phyloP scores from a whole-genome alignment of 176 grass and related monocot genomes.

The Oryza punctata region DNA sequence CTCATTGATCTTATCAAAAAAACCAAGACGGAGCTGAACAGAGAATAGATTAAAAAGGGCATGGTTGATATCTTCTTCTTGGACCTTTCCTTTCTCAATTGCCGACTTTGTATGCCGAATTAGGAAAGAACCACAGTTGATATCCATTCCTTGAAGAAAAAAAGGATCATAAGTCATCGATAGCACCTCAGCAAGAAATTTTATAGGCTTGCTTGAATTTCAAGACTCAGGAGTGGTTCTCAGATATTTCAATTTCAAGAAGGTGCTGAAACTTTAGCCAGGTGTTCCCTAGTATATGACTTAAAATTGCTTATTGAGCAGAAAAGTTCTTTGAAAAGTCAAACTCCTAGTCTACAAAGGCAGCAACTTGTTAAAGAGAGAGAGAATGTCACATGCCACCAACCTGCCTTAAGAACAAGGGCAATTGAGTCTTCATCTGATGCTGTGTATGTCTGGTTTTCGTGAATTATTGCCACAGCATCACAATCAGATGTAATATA shows the following conservation, averaged over 20 bases:
- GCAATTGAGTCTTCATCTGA: constrained; percentile 86
- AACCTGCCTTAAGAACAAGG: constrained; percentile 94
- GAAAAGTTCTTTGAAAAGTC: neutral
- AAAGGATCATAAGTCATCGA: neutral
- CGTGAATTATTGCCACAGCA: constrained; percentile 81
- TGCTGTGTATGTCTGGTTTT: constrained; percentile 70
- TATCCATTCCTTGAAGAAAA: constrained; percentile 85
- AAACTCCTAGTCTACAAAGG: constrained; percentile 6
- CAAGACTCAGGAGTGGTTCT: neutral
- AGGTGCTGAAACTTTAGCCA: neutral
- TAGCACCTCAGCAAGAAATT: neutral
- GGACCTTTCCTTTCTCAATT: constrained; percentile 68
- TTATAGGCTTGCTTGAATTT: neutral
- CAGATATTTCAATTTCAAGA: constrained; percentile 15
- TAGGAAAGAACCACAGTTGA: constrained; percentile 90
- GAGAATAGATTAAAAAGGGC: constrained; percentile 90
- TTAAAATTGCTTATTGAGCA: neutral
- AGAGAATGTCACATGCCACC: constrained; percentile 3
- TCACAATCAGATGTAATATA: constrained; percentile 94
- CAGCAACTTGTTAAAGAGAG: neutral
- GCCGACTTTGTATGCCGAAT: constrained; percentile 66
- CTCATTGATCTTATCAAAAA: constrained; percentile 53
- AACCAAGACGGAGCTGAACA: constrained; percentile 76
- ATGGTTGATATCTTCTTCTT: constrained; percentile 78
- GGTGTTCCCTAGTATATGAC: neutral